phyloP scores from a whole-genome alignment of 2,329 filamentous ascomycete genomes.

The Cytospora chrysosperma region DNA sequence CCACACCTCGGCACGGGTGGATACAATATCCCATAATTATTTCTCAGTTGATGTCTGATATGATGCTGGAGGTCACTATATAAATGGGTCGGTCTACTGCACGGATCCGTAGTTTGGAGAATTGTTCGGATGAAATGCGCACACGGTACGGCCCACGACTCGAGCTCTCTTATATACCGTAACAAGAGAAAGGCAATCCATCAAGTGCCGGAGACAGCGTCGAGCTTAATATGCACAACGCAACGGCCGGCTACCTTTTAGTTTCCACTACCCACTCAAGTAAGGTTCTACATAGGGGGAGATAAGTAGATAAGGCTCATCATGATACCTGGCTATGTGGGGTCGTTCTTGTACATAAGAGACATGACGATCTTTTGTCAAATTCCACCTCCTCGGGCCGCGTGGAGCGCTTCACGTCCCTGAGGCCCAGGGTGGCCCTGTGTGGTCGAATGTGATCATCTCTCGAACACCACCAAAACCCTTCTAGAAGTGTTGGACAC shows the following conservation, averaged over 20 bases:
- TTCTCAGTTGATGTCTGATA: not conserved
- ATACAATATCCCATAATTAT: constrained; percentile 2
- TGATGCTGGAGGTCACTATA: constrained; percentile 9
- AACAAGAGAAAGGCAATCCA: too few relatives aligned
- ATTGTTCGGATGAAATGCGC: constrained; percentile 1
- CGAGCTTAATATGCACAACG: not conserved
- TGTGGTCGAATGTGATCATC: not conserved
- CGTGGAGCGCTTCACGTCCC: not conserved
- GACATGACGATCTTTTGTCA: not conserved
- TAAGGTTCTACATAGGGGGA: not conserved
- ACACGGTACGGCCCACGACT: too few relatives aligned
- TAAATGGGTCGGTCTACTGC: constrained; percentile 14
- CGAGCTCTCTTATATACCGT: too few relatives aligned
- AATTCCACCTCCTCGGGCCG: not conserved
- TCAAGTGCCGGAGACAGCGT: not conserved
- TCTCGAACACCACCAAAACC: not conserved
- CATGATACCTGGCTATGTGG: not conserved
- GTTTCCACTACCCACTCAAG: not conserved
- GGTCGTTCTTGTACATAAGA: not conserved
- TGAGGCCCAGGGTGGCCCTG: not conserved
- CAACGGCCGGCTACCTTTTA: not conserved
- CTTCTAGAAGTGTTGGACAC: not conserved
- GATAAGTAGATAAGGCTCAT: not conserved
- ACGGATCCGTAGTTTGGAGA: constrained; percentile 3
- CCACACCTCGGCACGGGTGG: not conserved